phyloP scores from a whole-genome alignment of 345 rosid species.

The Euphorbia peplus region DNA sequence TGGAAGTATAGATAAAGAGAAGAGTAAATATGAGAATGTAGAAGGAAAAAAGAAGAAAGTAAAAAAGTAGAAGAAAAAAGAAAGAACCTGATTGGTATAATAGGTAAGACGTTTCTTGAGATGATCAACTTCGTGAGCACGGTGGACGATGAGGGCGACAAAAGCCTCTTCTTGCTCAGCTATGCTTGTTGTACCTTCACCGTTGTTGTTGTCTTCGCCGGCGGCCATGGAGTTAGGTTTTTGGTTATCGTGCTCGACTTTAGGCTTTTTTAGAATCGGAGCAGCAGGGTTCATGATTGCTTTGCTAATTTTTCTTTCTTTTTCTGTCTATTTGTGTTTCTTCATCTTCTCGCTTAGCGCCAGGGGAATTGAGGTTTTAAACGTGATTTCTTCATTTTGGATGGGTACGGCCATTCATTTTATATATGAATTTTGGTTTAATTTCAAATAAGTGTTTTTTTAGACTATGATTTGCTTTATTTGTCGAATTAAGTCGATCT shows the following conservation, averaged over 20 bases:
- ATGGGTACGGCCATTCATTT: too few species aligned
- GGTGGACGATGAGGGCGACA: conserved; percentile 72
- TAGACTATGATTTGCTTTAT: too few species aligned
- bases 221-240: conserved; percentile 9
- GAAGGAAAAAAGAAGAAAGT: not conserved
- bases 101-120: conserved; percentile 57
- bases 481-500: too few species aligned
- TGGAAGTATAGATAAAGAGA: not conserved
- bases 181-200: conserved; percentile 23
- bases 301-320: too few species aligned
- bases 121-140: conserved; percentile 57
- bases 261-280: conserved; percentile 21
- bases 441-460: too few species aligned
- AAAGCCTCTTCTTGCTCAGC: conserved; percentile 68
- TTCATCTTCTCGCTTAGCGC: too few species aligned
- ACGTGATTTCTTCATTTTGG: too few species aligned
- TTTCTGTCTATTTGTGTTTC: too few species aligned
- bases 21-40: not conserved
- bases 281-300: conserved; percentile 6
- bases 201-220: conserved; percentile 21
- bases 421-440: too few species aligned
- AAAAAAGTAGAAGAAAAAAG: not conserved
- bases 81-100: conserved; percentile 66
- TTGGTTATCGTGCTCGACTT: conserved; percentile 14
- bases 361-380: too few species aligned